Base-by-base conservation (phyloP, 495 filamentous ascomycete species). In the Diplogelasinospora grovesii region DNA sequence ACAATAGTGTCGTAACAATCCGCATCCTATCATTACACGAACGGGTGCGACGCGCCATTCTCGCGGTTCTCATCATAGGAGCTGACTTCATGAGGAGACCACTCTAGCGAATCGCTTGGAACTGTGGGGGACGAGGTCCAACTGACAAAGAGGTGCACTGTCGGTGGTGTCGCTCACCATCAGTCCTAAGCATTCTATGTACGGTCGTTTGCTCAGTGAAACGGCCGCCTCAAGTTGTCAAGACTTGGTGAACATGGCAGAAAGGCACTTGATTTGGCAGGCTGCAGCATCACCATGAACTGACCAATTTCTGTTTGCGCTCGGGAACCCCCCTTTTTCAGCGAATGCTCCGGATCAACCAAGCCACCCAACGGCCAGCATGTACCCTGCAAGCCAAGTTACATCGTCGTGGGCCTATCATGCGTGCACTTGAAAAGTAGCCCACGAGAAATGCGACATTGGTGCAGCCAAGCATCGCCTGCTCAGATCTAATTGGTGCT, bases 241-340 rank as follows among this genome's bases (percentile, higher is more conserved):
- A n/a, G n/a, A n/a, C n/a, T n/a, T n/a, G n/a, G n/a, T n/a, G n/a
- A n/a, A n/a, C n/a, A n/a, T n/a, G n/a, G n/a, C n/a, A n/a, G n/a
- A 32, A 32, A 32, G 29, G 29, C 29, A 2, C 16, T 36, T 48
- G 45, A 49, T 52, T 42, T 36, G n/a, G 45, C 41, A 45, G 40
- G 35, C 23, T 5, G 21, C 14, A 15, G 36, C 27, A 41, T 39
- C 25, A 26, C n/a, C n/a, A n/a, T 26, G 41, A 31, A 36, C 36
- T 29, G 32, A 44, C 52, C 48, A 48, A 49, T 48, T 23, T 55
- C 44, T 52, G 53, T 49, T 57, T 53, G 47, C 42, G 52, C 46
- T 48, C 34, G 46, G 31, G 34, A 48, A 48, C 47, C 48, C 40
- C 43, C 48, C 15, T 29, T n/a, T 50, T 48, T 36, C 20, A n/a